These are phyloP conservation scores for Citrus cavaleriei DNA, from an alignment of 345 rosid genomes.

Conservation along the genomic window DNA sequence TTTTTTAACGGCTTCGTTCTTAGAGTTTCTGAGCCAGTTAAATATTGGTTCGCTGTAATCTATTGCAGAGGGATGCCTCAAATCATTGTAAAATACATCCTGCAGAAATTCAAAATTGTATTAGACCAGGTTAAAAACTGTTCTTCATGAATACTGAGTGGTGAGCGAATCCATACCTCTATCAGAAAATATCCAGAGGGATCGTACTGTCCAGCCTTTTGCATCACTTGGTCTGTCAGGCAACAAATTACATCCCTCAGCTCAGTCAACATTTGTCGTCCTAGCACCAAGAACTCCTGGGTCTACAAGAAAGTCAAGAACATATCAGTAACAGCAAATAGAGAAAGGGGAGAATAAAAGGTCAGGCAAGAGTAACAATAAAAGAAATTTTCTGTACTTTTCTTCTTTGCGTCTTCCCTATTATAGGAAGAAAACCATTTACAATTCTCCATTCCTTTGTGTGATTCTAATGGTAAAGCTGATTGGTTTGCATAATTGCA, in stretches of 20 bases:
- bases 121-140: slow-evolving; percentile 10
- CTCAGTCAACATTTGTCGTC: slow-evolving; percentile 64
- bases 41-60: slow-evolving; percentile 75
- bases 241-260: slow-evolving; percentile 80
- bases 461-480: not conserved
- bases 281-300: slow-evolving; percentile 85
- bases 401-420: not conserved
- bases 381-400: not conserved
- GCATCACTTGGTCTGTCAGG: slow-evolving; percentile 69
- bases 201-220: slow-evolving; percentile 58
- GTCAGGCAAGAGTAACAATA: not conserved
- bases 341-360: not conserved
- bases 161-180: slow-evolving; percentile 45
- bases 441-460: not conserved
- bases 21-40: slow-evolving; percentile 69
- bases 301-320: slow-evolving; percentile 34
- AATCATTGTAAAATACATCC: slow-evolving; percentile 78
- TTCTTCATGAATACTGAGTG: not conserved
- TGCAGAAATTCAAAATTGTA: slow-evolving; percentile 18
- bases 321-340: not conserved
- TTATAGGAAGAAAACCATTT: not conserved
- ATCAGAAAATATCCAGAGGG: slow-evolving; percentile 91
- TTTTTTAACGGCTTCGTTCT: slow-evolving; percentile 62
- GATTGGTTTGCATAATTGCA: not conserved
- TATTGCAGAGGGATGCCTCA: slow-evolving; percentile 56